Evolutionary conservation across 176 grass and related monocot genomes (phyloP).

Genomic region (Melocanna baccifera): DNA sequence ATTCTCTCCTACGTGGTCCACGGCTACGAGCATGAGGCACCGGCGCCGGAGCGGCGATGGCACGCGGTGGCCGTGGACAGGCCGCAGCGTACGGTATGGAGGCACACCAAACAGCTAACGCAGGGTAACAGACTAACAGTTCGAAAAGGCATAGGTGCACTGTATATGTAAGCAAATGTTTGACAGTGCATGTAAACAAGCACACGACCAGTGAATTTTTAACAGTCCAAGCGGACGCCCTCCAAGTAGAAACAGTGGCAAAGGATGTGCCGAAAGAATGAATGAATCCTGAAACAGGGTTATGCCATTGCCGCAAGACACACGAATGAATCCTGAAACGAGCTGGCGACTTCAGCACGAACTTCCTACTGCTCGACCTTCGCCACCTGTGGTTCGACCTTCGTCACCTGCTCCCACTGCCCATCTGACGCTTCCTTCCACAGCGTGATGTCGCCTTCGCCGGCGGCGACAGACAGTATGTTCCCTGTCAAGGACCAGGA

Average conservation of each 20-base stretch:
- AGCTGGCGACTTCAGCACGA: neutral
- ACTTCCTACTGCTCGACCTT: conserved; percentile 34
- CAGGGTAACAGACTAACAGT: neutral
- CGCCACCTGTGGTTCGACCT: conserved; percentile 47
- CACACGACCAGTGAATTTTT: conserved; percentile 11
- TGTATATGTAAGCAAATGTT: neutral
- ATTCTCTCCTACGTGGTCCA: no score
- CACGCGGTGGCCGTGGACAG: neutral
- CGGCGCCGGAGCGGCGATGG: neutral
- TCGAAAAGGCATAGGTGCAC: neutral
- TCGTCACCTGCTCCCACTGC: conserved; percentile 56
- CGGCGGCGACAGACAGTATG: conserved; percentile 64
- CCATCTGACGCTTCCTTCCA: conserved; percentile 74
- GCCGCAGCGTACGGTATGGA: neutral
- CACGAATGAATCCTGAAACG: neutral
- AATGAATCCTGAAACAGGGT: neutral
- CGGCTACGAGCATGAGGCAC: no score
- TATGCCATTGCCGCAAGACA: neutral
- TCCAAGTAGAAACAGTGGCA: conserved; percentile 6
- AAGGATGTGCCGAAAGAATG: neutral
- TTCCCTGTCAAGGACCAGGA: conserved; percentile 75
- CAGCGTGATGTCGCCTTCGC: conserved; percentile 58
- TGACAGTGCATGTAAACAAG: neutral
- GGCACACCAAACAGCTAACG: neutral
- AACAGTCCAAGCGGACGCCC: neutral